phyloP scores from a whole-genome alignment of 177 flowering plant species.

The Telopea speciosissima region DNA sequence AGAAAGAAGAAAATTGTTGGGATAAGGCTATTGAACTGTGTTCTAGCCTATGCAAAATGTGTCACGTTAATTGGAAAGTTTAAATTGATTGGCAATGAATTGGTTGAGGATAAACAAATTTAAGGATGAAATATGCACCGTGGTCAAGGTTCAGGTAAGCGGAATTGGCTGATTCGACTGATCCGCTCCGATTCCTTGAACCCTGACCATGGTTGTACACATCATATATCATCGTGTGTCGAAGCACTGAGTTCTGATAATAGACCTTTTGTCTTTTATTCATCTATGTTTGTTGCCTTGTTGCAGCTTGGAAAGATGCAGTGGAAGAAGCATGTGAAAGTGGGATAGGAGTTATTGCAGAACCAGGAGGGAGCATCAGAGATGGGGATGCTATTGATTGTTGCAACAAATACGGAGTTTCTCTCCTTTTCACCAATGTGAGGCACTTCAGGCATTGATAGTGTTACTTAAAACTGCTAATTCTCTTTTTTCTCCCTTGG shows the following conservation, averaged over 20 bases:
- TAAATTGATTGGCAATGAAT: background rate
- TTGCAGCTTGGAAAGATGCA: conserved; percentile 92
- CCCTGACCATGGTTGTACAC: conserved; percentile 1
- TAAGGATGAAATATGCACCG: too few species aligned
- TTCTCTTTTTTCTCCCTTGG: too few species aligned
- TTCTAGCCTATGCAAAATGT: too few species aligned
- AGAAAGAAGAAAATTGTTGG: too few species aligned
- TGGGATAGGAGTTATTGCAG: conserved; percentile 69
- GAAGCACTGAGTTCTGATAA: background rate
- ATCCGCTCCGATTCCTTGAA: too few species aligned
- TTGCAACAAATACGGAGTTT: conserved; percentile 86
- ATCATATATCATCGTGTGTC: background rate
- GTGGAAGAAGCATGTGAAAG: conserved; percentile 94
- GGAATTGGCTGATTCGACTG: too few species aligned
- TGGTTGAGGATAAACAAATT: background rate
- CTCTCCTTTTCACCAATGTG: conserved; percentile 76
- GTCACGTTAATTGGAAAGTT: too few species aligned
- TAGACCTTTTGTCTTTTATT: conserved; percentile 5
- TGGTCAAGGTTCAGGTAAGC: background rate
- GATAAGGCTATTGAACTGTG: too few species aligned
- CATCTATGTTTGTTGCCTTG: background rate
- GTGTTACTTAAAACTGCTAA: background rate
- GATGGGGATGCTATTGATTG: conserved; percentile 92
- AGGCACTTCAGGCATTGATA: conserved; percentile 87
- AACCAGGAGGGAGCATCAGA: conserved; percentile 96